These are phyloP conservation scores for Candida insectorum DNA, from an alignment of 805 yeast genomes.

Conservation along the genomic window DNA sequence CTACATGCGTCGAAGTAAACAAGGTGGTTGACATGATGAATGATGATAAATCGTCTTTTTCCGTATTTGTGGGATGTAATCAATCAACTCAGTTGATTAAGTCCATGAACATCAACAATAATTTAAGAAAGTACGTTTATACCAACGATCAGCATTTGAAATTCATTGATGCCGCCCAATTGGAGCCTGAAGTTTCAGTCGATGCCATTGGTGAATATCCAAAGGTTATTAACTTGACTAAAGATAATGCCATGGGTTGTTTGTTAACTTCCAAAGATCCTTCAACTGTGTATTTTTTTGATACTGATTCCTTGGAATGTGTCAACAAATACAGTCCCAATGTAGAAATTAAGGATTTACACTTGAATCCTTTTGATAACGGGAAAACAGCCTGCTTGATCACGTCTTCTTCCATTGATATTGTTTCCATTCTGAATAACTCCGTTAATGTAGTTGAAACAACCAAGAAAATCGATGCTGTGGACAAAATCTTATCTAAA, in stretches of 20 bases:
- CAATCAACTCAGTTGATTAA: slow-evolving; percentile 56
- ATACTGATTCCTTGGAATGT: slow-evolving; percentile 51
- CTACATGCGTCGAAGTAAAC: slow-evolving; percentile 68
- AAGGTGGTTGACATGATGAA: slow-evolving; percentile 4
- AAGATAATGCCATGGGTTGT: slow-evolving; percentile 61
- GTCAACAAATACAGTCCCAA: slow-evolving; percentile 55
- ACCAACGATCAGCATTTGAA: slow-evolving; percentile 57
- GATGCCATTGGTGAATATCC: slow-evolving; percentile 52
- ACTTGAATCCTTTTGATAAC: slow-evolving; percentile 54
- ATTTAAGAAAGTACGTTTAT: slow-evolving; percentile 63
- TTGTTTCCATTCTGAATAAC: slow-evolving; percentile 50
- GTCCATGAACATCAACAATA: slow-evolving; percentile 61
- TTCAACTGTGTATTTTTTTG: slow-evolving; percentile 58
- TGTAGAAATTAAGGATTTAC: slow-evolving; percentile 57
- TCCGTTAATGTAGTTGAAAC: slow-evolving; percentile 42
- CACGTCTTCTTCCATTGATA: slow-evolving; percentile 51
- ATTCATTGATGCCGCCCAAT: slow-evolving; percentile 58
- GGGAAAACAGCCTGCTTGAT: slow-evolving; percentile 64
- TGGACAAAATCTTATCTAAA: slow-evolving; percentile 19
- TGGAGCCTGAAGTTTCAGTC: slow-evolving; percentile 40
- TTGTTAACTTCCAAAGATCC: slow-evolving; percentile 68
- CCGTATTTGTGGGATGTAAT: slow-evolving; percentile 73
- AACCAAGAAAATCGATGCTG: slow-evolving; percentile 19
- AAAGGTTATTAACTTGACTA: slow-evolving; percentile 56
- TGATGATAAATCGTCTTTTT: slow-evolving; percentile 32